A percentile compares a stretch with the other conserved stretches of the same genome.
Conservation (phyloP, 2,329 filamentous ascomycete species). For the Xylaria sp. region DNA sequence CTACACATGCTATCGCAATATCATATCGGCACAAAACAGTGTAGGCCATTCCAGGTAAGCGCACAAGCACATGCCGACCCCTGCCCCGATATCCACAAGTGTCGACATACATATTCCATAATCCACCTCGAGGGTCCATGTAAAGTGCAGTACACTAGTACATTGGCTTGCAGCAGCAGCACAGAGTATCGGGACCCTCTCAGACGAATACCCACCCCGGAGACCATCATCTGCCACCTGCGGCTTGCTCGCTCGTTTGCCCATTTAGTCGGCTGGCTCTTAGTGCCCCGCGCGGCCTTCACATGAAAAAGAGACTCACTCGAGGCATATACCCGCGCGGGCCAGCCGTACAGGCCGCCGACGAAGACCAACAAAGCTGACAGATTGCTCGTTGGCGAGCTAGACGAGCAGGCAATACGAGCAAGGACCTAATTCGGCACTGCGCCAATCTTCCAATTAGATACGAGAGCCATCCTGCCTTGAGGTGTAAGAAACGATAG, state of each 20-base stretch:
- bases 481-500: not conserved
- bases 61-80: constrained; percentile 24
- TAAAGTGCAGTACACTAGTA: constrained; percentile 17
- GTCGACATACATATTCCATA: constrained; percentile 25
- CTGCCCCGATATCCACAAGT: constrained; percentile 20
- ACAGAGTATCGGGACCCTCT: constrained; percentile 19
- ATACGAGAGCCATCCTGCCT: constrained; percentile 60
- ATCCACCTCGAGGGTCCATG: constrained; percentile 29
- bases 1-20: constrained; percentile 20
- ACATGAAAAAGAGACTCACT: constrained; percentile 21
- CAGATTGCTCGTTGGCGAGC: constrained; percentile 23
- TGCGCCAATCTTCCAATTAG: constrained; percentile 57
- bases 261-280: constrained; percentile 4
- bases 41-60: constrained; percentile 13
- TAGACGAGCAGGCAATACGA: constrained; percentile 40
- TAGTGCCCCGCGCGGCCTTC: constrained; percentile 22
- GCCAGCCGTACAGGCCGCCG: not conserved
- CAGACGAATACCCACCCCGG: constrained; percentile 22
- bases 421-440: constrained; percentile 46
- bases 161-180: not conserved
- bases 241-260: constrained; percentile 7
- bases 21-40: constrained; percentile 28
- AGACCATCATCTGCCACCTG: constrained; percentile 10
- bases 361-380: constrained; percentile 5
- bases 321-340: constrained; percentile 2